Conservation (phyloP, 1,284 basidiomycete species). For the Ceratobasidium papillatum region DNA sequence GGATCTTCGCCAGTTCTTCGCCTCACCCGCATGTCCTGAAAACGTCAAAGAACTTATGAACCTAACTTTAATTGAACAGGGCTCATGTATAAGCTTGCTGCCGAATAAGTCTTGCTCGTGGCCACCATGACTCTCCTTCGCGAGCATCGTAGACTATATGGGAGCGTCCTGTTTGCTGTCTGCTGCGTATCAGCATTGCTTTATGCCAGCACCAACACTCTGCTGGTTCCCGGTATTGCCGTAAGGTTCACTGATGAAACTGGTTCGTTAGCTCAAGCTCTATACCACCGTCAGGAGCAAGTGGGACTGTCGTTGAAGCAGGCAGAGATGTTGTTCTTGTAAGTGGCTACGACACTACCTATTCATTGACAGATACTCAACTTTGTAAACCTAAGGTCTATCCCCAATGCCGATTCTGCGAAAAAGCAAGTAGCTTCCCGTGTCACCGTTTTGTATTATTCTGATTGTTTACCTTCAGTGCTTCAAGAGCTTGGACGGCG, state of each 20-base stretch:
- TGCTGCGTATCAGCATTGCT: neutral
- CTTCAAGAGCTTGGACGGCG: conserved; percentile 17
- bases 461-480: conserved; percentile 1
- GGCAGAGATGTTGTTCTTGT: conserved; percentile 1
- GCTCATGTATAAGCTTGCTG: neutral
- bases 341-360: neutral
- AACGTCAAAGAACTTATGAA: neutral
- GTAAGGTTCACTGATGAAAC: neutral
- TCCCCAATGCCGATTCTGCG: conserved; percentile 3
- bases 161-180: neutral
- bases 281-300: neutral
- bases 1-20: neutral
- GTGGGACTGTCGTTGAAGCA: neutral
- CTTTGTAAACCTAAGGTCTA: neutral
- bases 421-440: neutral
- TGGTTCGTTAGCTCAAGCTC: neutral
- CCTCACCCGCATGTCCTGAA: neutral
- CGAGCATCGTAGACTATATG: neutral
- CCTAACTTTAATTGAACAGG: neutral
- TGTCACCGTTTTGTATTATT: neutral
- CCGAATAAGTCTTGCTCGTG: neutral
- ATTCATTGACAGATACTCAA: neutral
- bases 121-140: neutral
- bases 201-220: neutral
- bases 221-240: neutral